Base-by-base conservation (phyloP, 441 rosid species). In the Erodium texanum region DNA sequence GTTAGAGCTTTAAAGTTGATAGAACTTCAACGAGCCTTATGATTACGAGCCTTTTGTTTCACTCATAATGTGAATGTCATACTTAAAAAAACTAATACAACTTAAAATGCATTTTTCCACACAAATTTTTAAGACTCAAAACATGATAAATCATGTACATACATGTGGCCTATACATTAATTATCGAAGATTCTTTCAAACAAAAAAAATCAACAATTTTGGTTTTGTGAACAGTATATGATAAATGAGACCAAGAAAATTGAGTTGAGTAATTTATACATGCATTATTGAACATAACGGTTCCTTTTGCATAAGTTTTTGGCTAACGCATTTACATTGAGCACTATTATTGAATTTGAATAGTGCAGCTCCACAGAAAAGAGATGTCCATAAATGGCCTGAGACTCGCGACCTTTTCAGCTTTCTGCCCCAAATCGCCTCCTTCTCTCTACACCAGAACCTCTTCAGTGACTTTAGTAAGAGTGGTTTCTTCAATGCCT, bases 401-500 rank as follows among this genome's bases (percentile, higher is more conserved):
- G 64, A 61, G 32, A 61, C 64, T 61, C 32, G 34, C n/a, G 19
- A 12, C 64, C n/a, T 12, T 61, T 10, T 61, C 64, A 61, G 16
- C 64, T 61, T 24, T 23, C 18, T 61, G 5, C 34, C 64, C 64
- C 29, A 61, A 61, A 61, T 61, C 18, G 36, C 36, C 64, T 61
- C 8, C 34, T 61, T 61, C 64, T 23, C 64, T 61, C 18, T 61
- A 23, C 64, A 23, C 64, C 64, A 61, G 5, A 24, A 12, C 79
- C 48, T 67, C 70, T 72, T 79, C 80, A 0, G 12, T 75, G 1
- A 62, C 68, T 23, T 38, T 69, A 3, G 56, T 62, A 9, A 24
- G 27, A 32, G 38, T 24, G 12, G 52, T 38, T 11, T 69, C 77
- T 67, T 72, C 81, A 71, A 84, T 88, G 93, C 68, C 90, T 72